Base-by-base conservation (phyloP, 2,329 filamentous ascomycete species). In the Pseudopithomyces chartarum region DNA sequence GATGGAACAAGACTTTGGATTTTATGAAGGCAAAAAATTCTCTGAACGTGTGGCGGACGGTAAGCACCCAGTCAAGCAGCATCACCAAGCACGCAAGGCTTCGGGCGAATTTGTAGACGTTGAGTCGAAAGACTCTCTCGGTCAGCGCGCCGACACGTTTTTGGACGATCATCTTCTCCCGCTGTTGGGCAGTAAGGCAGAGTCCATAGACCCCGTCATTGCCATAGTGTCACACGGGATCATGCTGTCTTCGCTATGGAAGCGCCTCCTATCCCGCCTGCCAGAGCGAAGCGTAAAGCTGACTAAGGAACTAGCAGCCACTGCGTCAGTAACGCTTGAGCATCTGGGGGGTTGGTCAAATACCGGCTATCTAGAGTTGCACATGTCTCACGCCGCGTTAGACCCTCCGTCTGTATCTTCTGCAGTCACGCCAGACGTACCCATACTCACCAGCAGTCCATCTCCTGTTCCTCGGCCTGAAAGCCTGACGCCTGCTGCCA, bases 141-240 rank as follows among this genome's bases (percentile, higher is more conserved):
- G 76, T 44, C 66, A 67, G 54, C 85, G 92, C 33, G 84, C 85
- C 2, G 83, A 88, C 52, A 70, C 65, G 0, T 97, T 97, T 63
- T 74, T 97, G 20, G 80, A 87, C 54, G 73, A 80, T 8, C 80
- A 89, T 66, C 76, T 97, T 0, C 63, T 84, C 5, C 87, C 87
- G 10, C 58, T 90, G 3, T 56, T 89, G 15, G 61, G 78, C 11
- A 62, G 73, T 11, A 61, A 71, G 0, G 57, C 62, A 2, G 48
- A 61, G 6, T 49, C 56, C 6, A 26, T 57, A 15, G 72, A 80
- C 11, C 67, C 73, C 6, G 77, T 80, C 2, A 78, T 92, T 12
- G 87, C 86, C 1, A 77, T 96, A 13, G 89, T 96, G 3, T 89
- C 92, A 1, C 93, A 97, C 68, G 92, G 93, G 15, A 88, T 96